Percentiles rank a stretch among this genome's conserved stretches.
phyloP scores from a whole-genome alignment of 2,329 filamentous ascomycete species.

The Stenocarpella maydis region DNA sequence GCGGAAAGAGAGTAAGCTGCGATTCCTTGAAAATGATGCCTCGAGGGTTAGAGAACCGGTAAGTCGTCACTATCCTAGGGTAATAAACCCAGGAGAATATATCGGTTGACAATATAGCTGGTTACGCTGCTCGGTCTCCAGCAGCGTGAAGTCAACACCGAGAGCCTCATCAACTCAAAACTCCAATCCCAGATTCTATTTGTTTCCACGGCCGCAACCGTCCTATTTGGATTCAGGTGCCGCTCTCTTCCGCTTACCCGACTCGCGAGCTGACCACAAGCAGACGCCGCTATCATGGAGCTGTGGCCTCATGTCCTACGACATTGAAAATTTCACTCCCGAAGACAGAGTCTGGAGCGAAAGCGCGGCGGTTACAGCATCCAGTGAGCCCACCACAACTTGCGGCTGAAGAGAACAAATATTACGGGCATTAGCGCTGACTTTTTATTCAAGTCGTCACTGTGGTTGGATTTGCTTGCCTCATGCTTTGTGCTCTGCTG shows the following conservation, averaged over 20 bases:
- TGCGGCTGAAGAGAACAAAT: too few species aligned
- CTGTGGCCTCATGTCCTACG: not conserved
- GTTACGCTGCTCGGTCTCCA: not conserved
- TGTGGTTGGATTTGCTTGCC: not conserved
- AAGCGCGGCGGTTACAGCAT: too few species aligned
- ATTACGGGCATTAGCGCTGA: not conserved
- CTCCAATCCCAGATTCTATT: slow-evolving; percentile 5
- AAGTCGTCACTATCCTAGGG: not conserved
- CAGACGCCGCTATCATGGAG: not conserved
- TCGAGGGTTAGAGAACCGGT: not conserved
- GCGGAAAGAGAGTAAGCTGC: not conserved
- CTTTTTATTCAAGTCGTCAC: not conserved
- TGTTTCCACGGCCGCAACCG: slow-evolving; percentile 18
- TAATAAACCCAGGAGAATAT: too few species aligned
- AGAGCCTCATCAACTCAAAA: slow-evolving; percentile 13
- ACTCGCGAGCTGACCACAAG: not conserved
- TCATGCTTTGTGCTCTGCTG: not conserved
- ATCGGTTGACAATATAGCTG: not conserved
- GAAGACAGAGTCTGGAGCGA: too few species aligned
- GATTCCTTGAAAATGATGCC: not conserved
- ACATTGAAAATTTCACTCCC: too few species aligned
- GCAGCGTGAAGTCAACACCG: slow-evolving; percentile 16
- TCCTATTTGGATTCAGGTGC: not conserved
- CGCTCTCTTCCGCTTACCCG: not conserved
- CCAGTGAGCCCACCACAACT: too few species aligned